Percentiles rank a stretch among this genome's conserved stretches.
Conservation (phyloP, 495 filamentous ascomycete genomes). For the Penicillium steckii region DNA sequence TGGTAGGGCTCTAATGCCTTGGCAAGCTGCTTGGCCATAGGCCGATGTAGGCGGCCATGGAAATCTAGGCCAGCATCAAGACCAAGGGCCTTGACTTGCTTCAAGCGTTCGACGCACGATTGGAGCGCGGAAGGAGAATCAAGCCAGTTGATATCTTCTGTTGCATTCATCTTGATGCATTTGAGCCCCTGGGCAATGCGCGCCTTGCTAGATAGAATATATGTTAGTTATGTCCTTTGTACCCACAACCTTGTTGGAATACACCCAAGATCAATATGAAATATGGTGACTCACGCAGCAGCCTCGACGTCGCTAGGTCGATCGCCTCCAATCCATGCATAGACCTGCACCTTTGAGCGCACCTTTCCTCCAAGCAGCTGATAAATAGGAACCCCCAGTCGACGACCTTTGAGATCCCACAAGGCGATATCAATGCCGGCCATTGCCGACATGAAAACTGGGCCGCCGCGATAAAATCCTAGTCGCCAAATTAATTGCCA, state of each 20-base stretch:
- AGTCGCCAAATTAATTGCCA: slow-evolving; percentile 74
- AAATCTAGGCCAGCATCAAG: slow-evolving; percentile 77
- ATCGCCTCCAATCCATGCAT: slow-evolving; percentile 87
- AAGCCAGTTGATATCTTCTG: slow-evolving; percentile 77
- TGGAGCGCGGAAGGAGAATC: slow-evolving; percentile 67
- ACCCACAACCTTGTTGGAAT: too few species aligned
- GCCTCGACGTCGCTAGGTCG: slow-evolving; percentile 67
- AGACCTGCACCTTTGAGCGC: slow-evolving; percentile 70
- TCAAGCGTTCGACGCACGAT: slow-evolving; percentile 65
- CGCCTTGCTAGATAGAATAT: slow-evolving; percentile 50
- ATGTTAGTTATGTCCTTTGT: too few species aligned
- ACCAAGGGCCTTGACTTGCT: slow-evolving; percentile 67
- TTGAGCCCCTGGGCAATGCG: slow-evolving; percentile 72
- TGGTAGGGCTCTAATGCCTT: slow-evolving; percentile 67
- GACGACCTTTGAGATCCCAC: slow-evolving; percentile 71
- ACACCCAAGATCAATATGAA: not conserved
- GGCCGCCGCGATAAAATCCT: slow-evolving; percentile 80
- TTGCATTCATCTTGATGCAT: slow-evolving; percentile 82
- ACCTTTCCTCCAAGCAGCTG: slow-evolving; percentile 77
- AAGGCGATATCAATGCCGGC: slow-evolving; percentile 80
- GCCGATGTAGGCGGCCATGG: slow-evolving; percentile 75
- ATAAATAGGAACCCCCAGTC: slow-evolving; percentile 67
- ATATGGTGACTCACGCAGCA: slow-evolving; percentile 43
- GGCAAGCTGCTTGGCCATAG: slow-evolving; percentile 82
- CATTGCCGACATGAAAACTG: slow-evolving; percentile 79